Base-by-base conservation (phyloP, 2,329 filamentous ascomycete genomes). In the Fusarium anguioides region DNA sequence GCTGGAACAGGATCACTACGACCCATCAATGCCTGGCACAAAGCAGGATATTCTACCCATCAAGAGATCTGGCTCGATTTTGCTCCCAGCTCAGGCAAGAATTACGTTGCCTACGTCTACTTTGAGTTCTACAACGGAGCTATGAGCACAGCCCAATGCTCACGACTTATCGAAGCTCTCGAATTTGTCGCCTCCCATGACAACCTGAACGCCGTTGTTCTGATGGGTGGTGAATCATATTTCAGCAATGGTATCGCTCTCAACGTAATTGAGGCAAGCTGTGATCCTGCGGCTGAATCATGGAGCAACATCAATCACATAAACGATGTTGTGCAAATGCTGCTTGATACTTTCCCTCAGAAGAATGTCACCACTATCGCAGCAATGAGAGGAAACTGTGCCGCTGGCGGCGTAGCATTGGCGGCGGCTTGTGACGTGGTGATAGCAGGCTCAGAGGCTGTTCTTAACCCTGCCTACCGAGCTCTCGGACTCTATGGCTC, bases 221-320 rank as follows among this genome's bases (percentile, higher is more conserved):
- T 67, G 1, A 67, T 60, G 64, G 64, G 64, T 2, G 63, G 63
- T 12, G 53, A 60, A n/a, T 64, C 64, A 1, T 64, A 67, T 47
- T 67, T 67, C 41, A 67, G 64, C 23, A 67, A 67, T 18, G 63
- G 63, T 4, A 67, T 67, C 5, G 63, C 63, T 4, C 64, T 67
- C 41, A 67, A 67, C 9, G 63, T 64, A 9, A 67, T 67, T 11
- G 64, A 67, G n/a, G 59, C 63, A 3, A 67, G 45, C 15, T 6
- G 29, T 5, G 63, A 64, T 17, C 44, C 58, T 3, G 60, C 64
- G 3, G 46, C 31, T 1, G 63, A 67, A 24, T 64, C 64, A 5
- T 67, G 64, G 64, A 29, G n/a, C 4, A 64, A 64, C n/a, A 64
- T 64, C 24, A 64, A 64, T 27, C 59, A 51, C n/a, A 64, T 64